Conservation (phyloP, 2,329 filamentous ascomycete genomes). For the Fusarium sarcochroum region DNA sequence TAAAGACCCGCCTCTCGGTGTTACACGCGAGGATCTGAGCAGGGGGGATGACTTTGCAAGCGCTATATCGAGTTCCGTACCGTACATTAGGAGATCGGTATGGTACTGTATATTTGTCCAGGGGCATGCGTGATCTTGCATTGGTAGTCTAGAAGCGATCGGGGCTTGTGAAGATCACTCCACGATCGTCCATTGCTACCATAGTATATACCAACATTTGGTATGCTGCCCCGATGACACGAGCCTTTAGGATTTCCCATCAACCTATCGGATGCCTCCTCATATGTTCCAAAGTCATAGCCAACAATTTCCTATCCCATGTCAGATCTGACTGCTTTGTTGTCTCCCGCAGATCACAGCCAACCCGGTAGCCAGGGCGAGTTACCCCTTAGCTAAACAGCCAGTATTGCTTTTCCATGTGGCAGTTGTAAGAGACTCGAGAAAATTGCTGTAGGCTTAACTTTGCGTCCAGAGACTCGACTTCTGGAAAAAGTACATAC, state of each 20-base stretch:
- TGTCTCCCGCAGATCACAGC: background rate
- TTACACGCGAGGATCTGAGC: slow-evolving; percentile 41
- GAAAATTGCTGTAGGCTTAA: slow-evolving; percentile 9
- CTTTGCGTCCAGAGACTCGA: slow-evolving; percentile 10
- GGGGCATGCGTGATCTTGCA: slow-evolving; percentile 44
- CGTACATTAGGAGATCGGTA: background rate
- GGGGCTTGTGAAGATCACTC: slow-evolving; percentile 8
- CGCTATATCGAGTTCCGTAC: slow-evolving; percentile 16
- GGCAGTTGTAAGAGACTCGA: background rate
- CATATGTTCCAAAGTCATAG: background rate
- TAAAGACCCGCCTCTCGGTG: slow-evolving; percentile 28
- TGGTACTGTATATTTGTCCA: background rate
- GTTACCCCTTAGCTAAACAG: background rate
- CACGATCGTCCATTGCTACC: background rate
- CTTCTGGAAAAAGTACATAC: slow-evolving; percentile 12
- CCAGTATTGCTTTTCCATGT: background rate
- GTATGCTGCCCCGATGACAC: too few species aligned
- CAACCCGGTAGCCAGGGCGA: too few species aligned
- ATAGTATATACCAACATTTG: too few species aligned
- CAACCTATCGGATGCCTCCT: slow-evolving; percentile 4
- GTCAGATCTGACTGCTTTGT: background rate
- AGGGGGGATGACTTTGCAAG: slow-evolving; percentile 4
- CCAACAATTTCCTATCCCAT: background rate
- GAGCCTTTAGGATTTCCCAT: background rate
- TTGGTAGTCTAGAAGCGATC: slow-evolving; percentile 24